These are phyloP conservation scores for Trichoderma polysporum DNA, from an alignment of 2,329 filamentous ascomycete genomes.

Conservation along the genomic window DNA sequence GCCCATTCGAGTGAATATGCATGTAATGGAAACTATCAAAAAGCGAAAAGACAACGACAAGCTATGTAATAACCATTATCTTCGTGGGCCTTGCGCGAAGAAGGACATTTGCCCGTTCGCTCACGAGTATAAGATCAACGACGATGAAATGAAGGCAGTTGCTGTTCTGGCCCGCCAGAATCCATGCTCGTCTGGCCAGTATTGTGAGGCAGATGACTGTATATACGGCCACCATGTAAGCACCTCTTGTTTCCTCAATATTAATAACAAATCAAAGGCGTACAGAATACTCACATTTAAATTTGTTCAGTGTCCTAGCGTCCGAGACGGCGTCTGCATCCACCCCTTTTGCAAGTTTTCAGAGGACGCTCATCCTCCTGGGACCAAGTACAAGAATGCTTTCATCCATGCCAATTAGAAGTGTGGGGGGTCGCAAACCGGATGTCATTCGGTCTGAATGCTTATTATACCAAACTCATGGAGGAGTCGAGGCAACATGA, in stretches of 20 bases:
- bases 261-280: not conserved
- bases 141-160: slow-evolving; percentile 57
- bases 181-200: slow-evolving; percentile 57
- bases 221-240: slow-evolving; percentile 64
- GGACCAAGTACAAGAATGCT: slow-evolving; percentile 50
- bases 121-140: slow-evolving; percentile 53
- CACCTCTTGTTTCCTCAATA: not conserved
- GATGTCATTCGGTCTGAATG: not conserved
- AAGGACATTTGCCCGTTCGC: slow-evolving; percentile 56
- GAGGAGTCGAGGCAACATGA: not conserved
- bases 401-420: slow-evolving; percentile 36
- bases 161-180: slow-evolving; percentile 56
- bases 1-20: slow-evolving; percentile 46
- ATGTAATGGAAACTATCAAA: slow-evolving; percentile 55
- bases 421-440: not conserved
- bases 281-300: not conserved
- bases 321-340: slow-evolving; percentile 50
- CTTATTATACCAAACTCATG: not conserved
- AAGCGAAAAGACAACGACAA: slow-evolving; percentile 55
- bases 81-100: slow-evolving; percentile 57
- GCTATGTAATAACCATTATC: slow-evolving; percentile 62
- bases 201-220: slow-evolving; percentile 57
- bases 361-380: slow-evolving; percentile 54
- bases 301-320: slow-evolving; percentile 50
- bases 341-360: slow-evolving; percentile 58